Evolutionary conservation across 352 stramenopile genomes (phyloP), one percentile per base, ranked within the genome.

Genomic region (Phytophthora meadii): DNA sequence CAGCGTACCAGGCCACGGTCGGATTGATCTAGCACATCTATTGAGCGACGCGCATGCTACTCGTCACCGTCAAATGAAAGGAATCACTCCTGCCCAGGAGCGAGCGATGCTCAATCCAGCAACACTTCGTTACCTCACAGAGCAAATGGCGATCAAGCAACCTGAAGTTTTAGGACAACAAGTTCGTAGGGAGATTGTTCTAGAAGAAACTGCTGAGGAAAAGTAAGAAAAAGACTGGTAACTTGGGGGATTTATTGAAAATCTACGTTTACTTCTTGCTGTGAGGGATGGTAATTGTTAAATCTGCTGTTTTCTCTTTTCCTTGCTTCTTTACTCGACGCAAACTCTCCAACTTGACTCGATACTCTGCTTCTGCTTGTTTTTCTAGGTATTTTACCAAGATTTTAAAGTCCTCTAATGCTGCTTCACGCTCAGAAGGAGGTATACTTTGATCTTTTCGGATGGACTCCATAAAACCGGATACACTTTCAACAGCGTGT

Each of bases 101-200:
- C 78, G 88, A 27, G 67, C 68, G 2, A 72, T 89, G 42, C 68
- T 92, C 6, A 88, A 88, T 11, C 79, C 83, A 1, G 74, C 72
- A 34, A 90, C 77, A 32, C 63, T 90, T 11, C 65, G 69, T 25
- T 90, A 84, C 37, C 61, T 92, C 34, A 74, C 79, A 1, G 79
- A 84, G 34, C 70, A 78, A 54, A 79, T 90, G 56, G 72, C 76
- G 9, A 82, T 77, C 22, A 87, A 79, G 28, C 69, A 83, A 15
- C 65, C 68, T 11, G 45, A 51, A 9, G 65, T 66, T 8, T 61
- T 70, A 59, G 39, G 51, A 4, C 55, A 62, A 4, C 46, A 54
- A 32, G 49, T 65, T 1, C 28, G 36, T 17, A 74, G 67, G 17
- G 78, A 87, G 34, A 70, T 83, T 28, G 36, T 82, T 2, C 52